Conservation (phyloP, 192 early-diverging fungal genomes). For the Dissophora globulifera region DNA sequence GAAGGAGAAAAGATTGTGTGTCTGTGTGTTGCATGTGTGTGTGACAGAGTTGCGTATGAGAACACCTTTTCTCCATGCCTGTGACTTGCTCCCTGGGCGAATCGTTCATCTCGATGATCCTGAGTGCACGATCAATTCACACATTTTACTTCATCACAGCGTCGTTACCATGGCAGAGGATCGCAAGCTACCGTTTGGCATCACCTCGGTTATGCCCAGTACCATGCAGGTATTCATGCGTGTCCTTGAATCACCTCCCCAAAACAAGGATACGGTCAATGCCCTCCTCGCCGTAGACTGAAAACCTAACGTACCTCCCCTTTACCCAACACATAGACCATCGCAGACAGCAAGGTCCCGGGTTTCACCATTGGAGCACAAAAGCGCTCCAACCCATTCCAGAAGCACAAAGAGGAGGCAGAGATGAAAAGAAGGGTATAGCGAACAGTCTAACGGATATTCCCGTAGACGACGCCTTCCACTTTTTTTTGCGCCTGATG, state of each 20-base stretch:
- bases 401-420: constrained; percentile 80
- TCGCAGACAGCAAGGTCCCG: constrained; percentile 72
- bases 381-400: constrained; percentile 77
- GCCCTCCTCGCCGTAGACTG: not conserved
- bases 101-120: too few species aligned
- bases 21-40: too few species aligned
- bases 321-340: constrained; percentile 48
- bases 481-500: constrained; percentile 11
- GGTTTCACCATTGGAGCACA: constrained; percentile 74
- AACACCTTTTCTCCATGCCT: too few species aligned
- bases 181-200: constrained; percentile 49
- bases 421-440: constrained; percentile 77
- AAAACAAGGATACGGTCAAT: too few species aligned
- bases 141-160: not conserved
- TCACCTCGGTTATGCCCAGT: constrained; percentile 52
- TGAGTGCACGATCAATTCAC: too few species aligned
- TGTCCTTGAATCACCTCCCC: not conserved
- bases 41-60: too few species aligned
- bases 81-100: not conserved
- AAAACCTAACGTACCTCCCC: not conserved
- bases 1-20: too few species aligned
- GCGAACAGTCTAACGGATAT: constrained; percentile 1
- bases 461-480: not conserved
- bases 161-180: constrained; percentile 36
- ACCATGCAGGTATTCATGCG: constrained; percentile 35